Percentiles rank a stretch among this genome's conserved stretches.
These are phyloP conservation scores for Lenwebbia sp. DNA, from an alignment of 345 rosid species.

Conservation along the genomic window DNA sequence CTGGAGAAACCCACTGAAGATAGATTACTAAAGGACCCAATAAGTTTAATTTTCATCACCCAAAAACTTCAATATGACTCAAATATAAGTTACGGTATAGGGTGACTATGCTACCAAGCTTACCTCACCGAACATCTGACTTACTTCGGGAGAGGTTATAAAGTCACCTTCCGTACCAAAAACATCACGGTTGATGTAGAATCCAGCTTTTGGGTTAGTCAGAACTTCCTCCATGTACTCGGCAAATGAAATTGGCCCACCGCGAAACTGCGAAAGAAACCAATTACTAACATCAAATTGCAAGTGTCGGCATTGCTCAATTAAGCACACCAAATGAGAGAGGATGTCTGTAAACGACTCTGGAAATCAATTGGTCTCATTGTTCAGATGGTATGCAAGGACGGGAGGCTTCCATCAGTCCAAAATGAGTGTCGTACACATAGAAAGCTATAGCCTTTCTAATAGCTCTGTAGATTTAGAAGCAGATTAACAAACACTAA, in stretches of 20 bases:
- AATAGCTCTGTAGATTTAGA: neutral
- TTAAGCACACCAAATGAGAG: neutral
- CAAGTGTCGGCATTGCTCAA: neutral
- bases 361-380: neutral
- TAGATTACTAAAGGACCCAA: neutral
- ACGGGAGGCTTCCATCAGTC: neutral
- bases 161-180: constrained; percentile 96
- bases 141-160: constrained; percentile 94
- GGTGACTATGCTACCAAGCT: neutral
- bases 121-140: constrained; percentile 98
- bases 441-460: neutral
- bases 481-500: neutral
- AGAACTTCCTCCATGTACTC: constrained; percentile 96
- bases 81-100: neutral
- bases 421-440: neutral
- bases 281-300: neutral
- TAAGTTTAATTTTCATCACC: neutral
- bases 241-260: constrained; percentile 89
- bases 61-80: neutral
- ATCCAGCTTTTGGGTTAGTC: constrained; percentile 85
- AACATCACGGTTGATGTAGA: constrained; percentile 81
- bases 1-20: neutral
- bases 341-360: neutral
- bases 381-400: neutral
- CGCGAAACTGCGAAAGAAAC: constrained; percentile 49